A percentile compares a stretch with the other conserved stretches of the same genome.
phyloP scores from a whole-genome alignment of 306 rosid genomes.

The Casuarina glauca region DNA sequence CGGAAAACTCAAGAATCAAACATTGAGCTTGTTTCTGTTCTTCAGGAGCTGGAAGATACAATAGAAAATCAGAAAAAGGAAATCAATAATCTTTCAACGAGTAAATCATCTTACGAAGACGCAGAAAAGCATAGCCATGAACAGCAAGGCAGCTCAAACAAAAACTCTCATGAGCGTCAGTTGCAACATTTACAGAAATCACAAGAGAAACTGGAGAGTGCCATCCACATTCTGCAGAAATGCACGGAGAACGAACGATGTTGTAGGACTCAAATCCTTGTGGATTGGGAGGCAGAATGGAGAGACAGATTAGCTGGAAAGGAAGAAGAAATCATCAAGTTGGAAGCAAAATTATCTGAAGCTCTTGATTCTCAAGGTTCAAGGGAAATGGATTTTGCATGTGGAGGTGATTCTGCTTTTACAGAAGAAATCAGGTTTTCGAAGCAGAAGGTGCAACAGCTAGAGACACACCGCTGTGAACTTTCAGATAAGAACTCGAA shows the following conservation, averaged over 20 bases:
- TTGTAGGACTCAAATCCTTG: constrained; percentile 16
- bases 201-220: constrained; percentile 35
- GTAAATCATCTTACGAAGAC: constrained; percentile 29
- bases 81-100: constrained; percentile 50
- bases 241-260: constrained; percentile 22
- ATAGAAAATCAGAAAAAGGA: constrained; percentile 65
- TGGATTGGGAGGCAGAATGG: constrained; percentile 32
- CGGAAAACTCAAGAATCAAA: constrained; percentile 82
- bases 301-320: constrained; percentile 30
- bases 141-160: constrained; percentile 38
- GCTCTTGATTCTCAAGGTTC: constrained; percentile 26
- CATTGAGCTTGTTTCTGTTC: constrained; percentile 78
- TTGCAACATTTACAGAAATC: constrained; percentile 25
- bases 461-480: constrained; percentile 25
- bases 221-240: constrained; percentile 34
- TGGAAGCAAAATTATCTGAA: constrained; percentile 41
- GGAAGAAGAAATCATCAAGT: constrained; percentile 30
- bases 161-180: constrained; percentile 27
- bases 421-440: constrained; percentile 27
- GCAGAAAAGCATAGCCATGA: constrained; percentile 19
- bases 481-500: constrained; percentile 6
- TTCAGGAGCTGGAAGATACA: constrained; percentile 80
- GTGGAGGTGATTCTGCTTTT: background rate
- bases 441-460: constrained; percentile 37
- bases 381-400: background rate